These are phyloP conservation scores for Piloderma croceum DNA, from an alignment of 768 basidiomycete species.

Conservation along the genomic window DNA sequence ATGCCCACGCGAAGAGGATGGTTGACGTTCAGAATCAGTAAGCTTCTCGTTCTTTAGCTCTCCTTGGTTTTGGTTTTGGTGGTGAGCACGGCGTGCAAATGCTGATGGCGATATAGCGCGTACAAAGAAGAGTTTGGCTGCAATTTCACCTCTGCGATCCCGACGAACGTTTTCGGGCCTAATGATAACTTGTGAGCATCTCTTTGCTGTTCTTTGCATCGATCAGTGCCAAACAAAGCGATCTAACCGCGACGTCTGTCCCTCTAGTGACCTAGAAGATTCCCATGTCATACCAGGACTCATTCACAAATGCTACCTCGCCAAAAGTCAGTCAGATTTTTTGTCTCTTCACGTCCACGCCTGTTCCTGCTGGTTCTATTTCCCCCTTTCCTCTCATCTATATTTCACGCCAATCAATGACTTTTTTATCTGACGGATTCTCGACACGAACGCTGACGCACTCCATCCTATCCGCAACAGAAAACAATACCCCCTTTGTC, in stretches of 20 bases:
- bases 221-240: no score
- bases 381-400: no score
- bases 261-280: conserved; percentile 82
- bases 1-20: conserved; percentile 92
- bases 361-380: no score
- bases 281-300: conserved; percentile 94
- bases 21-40: conserved; percentile 95
- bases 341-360: no score
- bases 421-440: conserved; percentile 7
- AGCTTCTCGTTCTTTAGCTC: no score
- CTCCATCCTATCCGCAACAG: conserved; percentile 34
- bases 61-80: no score
- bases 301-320: conserved; percentile 88
- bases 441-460: neutral
- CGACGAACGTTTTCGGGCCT: conserved; percentile 95
- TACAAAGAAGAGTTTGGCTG: conserved; percentile 94
- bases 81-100: no score
- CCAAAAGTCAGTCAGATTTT: conserved; percentile 86
- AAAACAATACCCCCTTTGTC: conserved; percentile 74
- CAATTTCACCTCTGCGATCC: conserved; percentile 95
- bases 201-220: no score
- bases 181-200: conserved; percentile 88
- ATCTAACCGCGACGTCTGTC: no score
- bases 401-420: no score
- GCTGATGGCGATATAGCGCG: conserved; percentile 51